Evolutionary conservation across 306 rosid genomes (phyloP).

Genomic region (Ceratonia siliqua): DNA sequence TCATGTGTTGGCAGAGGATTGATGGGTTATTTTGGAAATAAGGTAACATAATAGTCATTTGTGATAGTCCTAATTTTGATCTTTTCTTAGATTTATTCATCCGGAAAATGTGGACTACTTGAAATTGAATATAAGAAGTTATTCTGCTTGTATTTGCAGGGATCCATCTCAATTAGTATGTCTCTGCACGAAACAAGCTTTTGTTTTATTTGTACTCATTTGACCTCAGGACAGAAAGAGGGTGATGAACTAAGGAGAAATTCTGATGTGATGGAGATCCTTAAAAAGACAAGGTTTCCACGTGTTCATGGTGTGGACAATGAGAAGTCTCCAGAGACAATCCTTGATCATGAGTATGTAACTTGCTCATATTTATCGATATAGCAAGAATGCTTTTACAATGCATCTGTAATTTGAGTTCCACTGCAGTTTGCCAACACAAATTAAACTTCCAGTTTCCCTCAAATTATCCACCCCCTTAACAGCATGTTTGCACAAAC

Average conservation of each 20-base stretch:
- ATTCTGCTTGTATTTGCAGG: conserved; percentile 62
- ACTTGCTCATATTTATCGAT: conserved; percentile 25
- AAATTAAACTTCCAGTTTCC: conserved; percentile 12
- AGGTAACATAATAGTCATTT: conserved; percentile 54
- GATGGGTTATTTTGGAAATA: conserved; percentile 99
- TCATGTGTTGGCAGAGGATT: conserved; percentile 98
- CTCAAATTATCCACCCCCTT: not conserved
- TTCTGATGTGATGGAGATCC: conserved; percentile 93
- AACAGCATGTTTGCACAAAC: not conserved
- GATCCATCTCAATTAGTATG: conserved; percentile 96
- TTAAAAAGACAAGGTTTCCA: conserved; percentile 94
- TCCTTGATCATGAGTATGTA: conserved; percentile 94
- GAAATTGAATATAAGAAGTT: conserved; percentile 21
- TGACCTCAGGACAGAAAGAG: conserved; percentile 96
- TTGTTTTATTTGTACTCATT: conserved; percentile 93
- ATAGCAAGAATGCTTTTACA: not conserved
- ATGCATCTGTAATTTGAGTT: not conserved
- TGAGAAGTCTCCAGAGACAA: conserved; percentile 93
- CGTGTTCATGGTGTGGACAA: conserved; percentile 66
- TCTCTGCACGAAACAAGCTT: conserved; percentile 93
- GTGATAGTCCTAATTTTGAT: conserved; percentile 5
- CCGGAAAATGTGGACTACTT: conserved; percentile 7
- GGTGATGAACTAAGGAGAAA: conserved; percentile 98
- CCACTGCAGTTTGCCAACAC: not conserved
- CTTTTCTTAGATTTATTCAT: not conserved